Evolutionary conservation across 73 alveolate genomes (phyloP).

Genomic region (Paramecium octaurelia): DNA sequence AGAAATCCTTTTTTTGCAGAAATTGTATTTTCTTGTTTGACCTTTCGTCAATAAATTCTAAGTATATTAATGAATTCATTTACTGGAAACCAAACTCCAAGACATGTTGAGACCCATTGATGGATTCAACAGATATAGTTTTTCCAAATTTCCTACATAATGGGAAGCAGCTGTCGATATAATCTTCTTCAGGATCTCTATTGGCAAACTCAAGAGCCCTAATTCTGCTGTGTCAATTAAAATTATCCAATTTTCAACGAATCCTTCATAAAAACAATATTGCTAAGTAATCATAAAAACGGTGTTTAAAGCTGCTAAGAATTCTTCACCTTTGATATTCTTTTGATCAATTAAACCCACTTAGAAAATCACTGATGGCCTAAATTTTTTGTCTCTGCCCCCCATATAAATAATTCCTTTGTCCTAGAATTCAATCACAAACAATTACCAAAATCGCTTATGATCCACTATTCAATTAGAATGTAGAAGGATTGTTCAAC

Average conservation of each 20-base stretch:
- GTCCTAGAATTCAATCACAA: neutral
- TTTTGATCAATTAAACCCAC: neutral
- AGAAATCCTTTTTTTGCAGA: neutral
- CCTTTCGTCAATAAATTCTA: slow-evolving; percentile 32
- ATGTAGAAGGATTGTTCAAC: neutral
- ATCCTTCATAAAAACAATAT: slow-evolving; percentile 10
- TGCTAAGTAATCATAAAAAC: slow-evolving; percentile 34
- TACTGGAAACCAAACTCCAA: slow-evolving; percentile 40
- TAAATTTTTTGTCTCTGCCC: slow-evolving; percentile 9
- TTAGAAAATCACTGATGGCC: slow-evolving; percentile 21
- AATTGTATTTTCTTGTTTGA: slow-evolving; percentile 29
- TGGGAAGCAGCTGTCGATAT: slow-evolving; percentile 17
- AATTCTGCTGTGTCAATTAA: slow-evolving; percentile 8
- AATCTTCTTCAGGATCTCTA: slow-evolving; percentile 4
- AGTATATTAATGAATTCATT: neutral
- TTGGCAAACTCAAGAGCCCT: slow-evolving; percentile 6
- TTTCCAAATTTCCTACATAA: slow-evolving; percentile 42
- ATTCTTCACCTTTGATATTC: slow-evolving; percentile 20
- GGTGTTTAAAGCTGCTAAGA: slow-evolving; percentile 36
- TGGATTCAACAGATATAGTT: slow-evolving; percentile 7
- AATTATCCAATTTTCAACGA: slow-evolving; percentile 15
- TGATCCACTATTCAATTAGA: slow-evolving; percentile 4
- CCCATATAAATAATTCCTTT: slow-evolving; percentile 38
- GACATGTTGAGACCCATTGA: neutral
- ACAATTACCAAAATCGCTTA: neutral